These are phyloP conservation scores for Cicer bijugum DNA, from an alignment of 306 rosid genomes.

Conservation along the genomic window DNA sequence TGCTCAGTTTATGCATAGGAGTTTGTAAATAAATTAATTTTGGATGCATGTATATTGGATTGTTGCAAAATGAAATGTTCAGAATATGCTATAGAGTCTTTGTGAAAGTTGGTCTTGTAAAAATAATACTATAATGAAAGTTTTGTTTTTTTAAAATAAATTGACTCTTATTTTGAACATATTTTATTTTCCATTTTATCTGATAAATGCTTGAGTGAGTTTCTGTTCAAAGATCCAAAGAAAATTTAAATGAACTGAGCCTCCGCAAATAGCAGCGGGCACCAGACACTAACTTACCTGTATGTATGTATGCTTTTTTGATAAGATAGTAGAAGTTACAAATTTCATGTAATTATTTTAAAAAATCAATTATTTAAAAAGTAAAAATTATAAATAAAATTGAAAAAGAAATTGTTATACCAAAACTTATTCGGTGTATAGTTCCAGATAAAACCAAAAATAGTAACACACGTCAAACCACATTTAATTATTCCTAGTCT, in stretches of 20 bases:
- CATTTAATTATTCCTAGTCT: background rate
- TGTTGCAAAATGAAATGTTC: conserved; percentile 42
- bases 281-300: too few species aligned
- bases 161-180: background rate
- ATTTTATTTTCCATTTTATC: background rate
- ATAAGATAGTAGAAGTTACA: too few species aligned
- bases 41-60: conserved; percentile 39
- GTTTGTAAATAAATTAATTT: conserved; percentile 54
- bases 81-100: conserved; percentile 35
- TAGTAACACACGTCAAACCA: background rate
- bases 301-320: too few species aligned
- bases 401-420: too few species aligned
- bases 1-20: conserved; percentile 53
- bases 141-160: conserved; percentile 41
- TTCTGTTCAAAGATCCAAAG: conserved; percentile 24
- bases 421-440: too few species aligned
- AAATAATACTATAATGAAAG: conserved; percentile 18
- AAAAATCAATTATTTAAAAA: too few species aligned
- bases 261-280: background rate
- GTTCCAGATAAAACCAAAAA: too few species aligned
- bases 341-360: too few species aligned
- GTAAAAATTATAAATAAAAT: too few species aligned
- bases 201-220: conserved; percentile 30
- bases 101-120: conserved; percentile 49
- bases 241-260: background rate